Conservation (phyloP, 31 red algal species). For the Porphyra umbilicalis region DNA sequence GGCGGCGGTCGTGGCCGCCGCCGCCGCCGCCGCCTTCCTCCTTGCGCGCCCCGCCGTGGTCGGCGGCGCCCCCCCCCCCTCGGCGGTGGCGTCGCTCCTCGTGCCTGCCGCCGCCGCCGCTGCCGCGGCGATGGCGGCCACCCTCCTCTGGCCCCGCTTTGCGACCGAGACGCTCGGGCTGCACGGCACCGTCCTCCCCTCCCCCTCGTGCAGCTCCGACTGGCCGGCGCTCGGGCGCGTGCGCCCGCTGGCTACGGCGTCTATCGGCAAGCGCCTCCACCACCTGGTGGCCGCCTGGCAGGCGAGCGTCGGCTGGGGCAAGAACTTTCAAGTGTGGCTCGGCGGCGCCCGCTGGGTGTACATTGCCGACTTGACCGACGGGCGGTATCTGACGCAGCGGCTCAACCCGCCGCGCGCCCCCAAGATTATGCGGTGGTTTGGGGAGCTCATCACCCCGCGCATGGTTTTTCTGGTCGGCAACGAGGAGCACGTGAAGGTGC, state of each 20-base stretch:
- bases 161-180: not conserved
- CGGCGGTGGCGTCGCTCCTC: not conserved
- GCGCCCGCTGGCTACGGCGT: not conserved
- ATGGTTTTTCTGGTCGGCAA: not conserved
- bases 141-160: not conserved
- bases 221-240: not conserved
- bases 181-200: not conserved
- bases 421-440: not conserved
- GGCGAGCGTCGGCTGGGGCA: not conserved
- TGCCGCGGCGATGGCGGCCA: not conserved
- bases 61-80: too few species aligned
- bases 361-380: not conserved
- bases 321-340: not conserved
- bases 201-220: too few species aligned
- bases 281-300: not conserved
- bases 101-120: too few species aligned
- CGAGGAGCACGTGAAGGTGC: not conserved
- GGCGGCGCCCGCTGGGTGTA: not conserved
- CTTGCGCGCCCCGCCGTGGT: too few species aligned
- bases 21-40: not conserved
- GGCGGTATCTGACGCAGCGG: not conserved
- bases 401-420: not conserved
- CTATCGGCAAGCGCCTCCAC: not conserved
- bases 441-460: not conserved
- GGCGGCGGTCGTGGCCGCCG: not conserved